Base-by-base conservation (phyloP, 257 asterid species). In the Nicotiana tabacum region DNA sequence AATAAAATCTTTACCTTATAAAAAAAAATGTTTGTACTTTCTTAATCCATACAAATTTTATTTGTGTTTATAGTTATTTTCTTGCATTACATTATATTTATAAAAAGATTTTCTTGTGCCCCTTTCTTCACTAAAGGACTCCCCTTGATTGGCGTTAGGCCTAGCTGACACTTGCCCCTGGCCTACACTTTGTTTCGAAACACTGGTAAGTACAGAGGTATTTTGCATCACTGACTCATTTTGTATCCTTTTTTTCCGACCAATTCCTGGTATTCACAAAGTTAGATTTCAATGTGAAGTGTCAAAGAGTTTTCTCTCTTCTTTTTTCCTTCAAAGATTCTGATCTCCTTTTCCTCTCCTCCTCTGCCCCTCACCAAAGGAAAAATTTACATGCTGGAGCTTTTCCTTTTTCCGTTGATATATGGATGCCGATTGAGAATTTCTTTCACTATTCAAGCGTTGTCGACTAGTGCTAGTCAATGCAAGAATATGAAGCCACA, bases 1-100 rank as follows among this genome's bases (percentile, higher is more conserved):
- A 30, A 30, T 30, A 30, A 30, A 30, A 30, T 30, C 32, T 30
- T 30, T 30, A 30, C 32, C 32, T 30, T 30, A 30, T 30, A 30
- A 30, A 30, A 30, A 30, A 2, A 2, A 30, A 91, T 82, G 99
- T 96, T 88, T 32, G 90, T 83, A 68, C 79, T 24, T 7, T 74
- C 56, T 68, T 77, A 43, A 43, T 60, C 66, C 55, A 18, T 68
- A 35, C 39, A 51, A 35, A 35, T 11, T 68, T 30, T 68, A 9
- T 37, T 37, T 68, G 30, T 68, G 1, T 68, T 68, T 37, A 8
- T 68, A 37, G 5, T 68, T 43, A 68, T 68, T 68, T 62, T 68
- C 30, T 68, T 68, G 56, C 55, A 18, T 37, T 37, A 37, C 32
- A 10, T 51, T 68, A 4, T 18, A 18, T 37, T 37, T 66, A n/a